These are phyloP conservation scores for Artomyces pyxidatus DNA, from an alignment of 768 basidiomycete species.

Conservation along the genomic window DNA sequence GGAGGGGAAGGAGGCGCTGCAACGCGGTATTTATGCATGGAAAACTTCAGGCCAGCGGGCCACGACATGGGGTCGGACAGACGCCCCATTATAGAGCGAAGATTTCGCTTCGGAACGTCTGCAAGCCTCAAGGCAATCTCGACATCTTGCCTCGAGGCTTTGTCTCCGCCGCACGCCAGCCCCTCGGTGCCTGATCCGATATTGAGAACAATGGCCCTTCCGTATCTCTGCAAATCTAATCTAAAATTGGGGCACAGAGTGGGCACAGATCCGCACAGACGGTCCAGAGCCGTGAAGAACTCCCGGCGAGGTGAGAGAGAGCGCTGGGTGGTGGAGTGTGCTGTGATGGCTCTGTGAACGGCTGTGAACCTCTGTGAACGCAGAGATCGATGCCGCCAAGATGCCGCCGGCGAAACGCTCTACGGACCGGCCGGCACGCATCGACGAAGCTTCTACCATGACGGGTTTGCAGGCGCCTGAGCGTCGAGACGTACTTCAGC, in stretches of 20 bases:
- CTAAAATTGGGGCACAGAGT: too few species aligned
- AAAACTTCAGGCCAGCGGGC: conserved; percentile 9
- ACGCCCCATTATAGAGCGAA: background rate
- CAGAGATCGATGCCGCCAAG: background rate
- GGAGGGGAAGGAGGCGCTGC: conserved; percentile 8
- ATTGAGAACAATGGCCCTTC: too few species aligned
- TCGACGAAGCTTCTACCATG: too few species aligned
- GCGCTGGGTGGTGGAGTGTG: too few species aligned
- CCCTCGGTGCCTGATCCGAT: background rate
- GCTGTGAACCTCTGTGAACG: background rate
- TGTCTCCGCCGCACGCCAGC: background rate
- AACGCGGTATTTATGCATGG: conserved; percentile 5
- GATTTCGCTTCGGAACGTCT: background rate
- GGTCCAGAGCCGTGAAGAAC: too few species aligned
- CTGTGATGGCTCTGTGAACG: too few species aligned
- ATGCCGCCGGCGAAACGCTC: background rate
- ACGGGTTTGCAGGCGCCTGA: too few species aligned
- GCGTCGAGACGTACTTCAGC: too few species aligned
- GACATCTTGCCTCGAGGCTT: conserved; percentile 1
- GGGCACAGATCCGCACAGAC: too few species aligned
- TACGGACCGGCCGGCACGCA: too few species aligned
- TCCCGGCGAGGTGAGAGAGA: too few species aligned
- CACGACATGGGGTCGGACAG: conserved; percentile 2
- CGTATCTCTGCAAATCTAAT: background rate
- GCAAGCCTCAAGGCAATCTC: background rate